phyloP scores from a whole-genome alignment of 2,329 filamentous ascomycete genomes.

The Fusarium udum region DNA sequence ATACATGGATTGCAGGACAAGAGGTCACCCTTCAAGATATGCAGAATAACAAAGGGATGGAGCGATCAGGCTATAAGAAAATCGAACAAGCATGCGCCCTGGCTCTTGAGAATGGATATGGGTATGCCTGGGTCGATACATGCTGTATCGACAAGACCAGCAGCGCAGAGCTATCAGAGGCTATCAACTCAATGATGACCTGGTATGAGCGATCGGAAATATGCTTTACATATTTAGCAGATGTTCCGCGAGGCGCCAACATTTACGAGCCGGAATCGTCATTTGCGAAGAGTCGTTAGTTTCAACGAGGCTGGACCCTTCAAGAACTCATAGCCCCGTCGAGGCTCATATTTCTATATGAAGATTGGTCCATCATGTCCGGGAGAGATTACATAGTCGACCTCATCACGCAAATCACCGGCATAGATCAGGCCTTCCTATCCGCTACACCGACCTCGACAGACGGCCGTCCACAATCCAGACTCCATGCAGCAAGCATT shows the following conservation, averaged over 20 bases:
- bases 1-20: background rate
- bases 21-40: background rate
- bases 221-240: background rate
- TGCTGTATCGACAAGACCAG: background rate
- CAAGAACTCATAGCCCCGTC: background rate
- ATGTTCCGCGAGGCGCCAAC: background rate
- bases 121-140: background rate
- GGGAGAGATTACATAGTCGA: accelerated
- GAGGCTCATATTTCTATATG: background rate
- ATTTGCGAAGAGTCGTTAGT: background rate
- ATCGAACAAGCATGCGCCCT: background rate
- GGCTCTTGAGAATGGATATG: background rate
- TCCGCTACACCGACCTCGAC: no score
- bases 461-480: accelerated
- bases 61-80: background rate
- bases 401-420: background rate
- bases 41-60: accelerated
- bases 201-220: background rate
- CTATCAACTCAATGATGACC: background rate
- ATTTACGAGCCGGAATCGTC: background rate
- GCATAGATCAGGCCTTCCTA: background rate
- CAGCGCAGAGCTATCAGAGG: background rate
- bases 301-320: background rate
- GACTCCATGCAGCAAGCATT: background rate
- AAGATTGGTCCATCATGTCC: background rate